Evolutionary conservation across 2,329 filamentous ascomycete species (phyloP), one percentile per base, ranked within the genome.

Genomic region (Trichoderma sp.): DNA sequence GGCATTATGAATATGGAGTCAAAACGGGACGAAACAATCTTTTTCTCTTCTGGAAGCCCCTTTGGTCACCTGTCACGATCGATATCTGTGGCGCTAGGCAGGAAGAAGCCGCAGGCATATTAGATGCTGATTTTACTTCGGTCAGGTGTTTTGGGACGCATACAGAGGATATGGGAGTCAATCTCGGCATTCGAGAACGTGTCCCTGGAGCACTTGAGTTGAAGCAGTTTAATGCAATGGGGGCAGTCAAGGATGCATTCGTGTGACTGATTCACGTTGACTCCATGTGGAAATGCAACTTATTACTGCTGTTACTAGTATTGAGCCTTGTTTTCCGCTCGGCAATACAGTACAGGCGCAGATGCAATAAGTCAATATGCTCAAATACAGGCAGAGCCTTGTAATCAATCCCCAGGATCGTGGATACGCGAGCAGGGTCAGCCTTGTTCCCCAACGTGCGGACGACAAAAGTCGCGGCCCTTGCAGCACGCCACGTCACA

Each of bases 51-150:
- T 69, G 15, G 67, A 69, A 69, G 67, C 57, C 67, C 67, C 67
- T 59, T 62, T 62, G 67, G 28, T 69, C 67, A 61, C 57, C 57
- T 69, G 55, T 53, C 67, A 69, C 39, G 67, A 69, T 69, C 67
- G 61, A 61, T 30, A 68, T 50, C 66, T 43, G 8, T 43, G 36
- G 28, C 36, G 20, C 64, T 34, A 57, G 15, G 63, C 50, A 53
- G n/a, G 28, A 32, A 50, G 62, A 34, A 32, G 62, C 32, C 20
- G 26, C 12, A 8, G 26, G 39, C 26, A 58, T 59, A 68, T 30
- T 68, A 30, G 39, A 53, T 50, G 53, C 34, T 68, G 32, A 36
- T 68, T 20, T 43, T 32, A 28, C 34, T 26, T 17, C 23, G 47
- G 64, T 67, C 47, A 67, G 30, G 64, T 67, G 64, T n/a, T 66